Base-by-base conservation (phyloP, 192 early-diverging fungal genomes). In the Backusella macrospora region DNA sequence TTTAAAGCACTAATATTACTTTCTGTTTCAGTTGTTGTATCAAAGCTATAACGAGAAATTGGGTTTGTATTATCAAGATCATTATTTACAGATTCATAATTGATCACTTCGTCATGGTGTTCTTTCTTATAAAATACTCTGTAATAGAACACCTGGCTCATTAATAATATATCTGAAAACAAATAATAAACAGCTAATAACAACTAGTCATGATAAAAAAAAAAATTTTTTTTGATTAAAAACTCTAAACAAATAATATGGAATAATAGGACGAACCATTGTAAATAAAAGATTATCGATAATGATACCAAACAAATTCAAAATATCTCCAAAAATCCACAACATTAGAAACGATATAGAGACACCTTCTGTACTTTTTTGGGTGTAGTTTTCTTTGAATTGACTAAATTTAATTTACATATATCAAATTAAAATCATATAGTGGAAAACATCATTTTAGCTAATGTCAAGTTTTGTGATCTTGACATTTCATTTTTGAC, bases 251-350 rank as follows among this genome's bases (percentile, higher is more conserved):
- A 55, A 10, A 46, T 14, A 46, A 23, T 13, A 59, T 59, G n/a
- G 10, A 59, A 4, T 23, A 55, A 21, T 23, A 26, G 12, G 26
- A 59, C 52, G 21, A 59, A 95, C 86, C 74, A 92, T 89, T 2
- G 92, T 92, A 29, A 84, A 68, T 46, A 94, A 75, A 42, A 96
- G 78, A 39, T 85, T 76, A 29, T 94, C 86, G 77, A 92, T 82
- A 37, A 89, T 68, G 13, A 87, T 84, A 10, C 94, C 94, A 34
- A 88, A 71, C 43, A 96, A 79, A 72, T 91, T 92, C 81, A 92
- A 86, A 13, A 93, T 76, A 75, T 96, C 94, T 45, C 92, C 94
- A 18, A 89, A 68, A 4, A 93, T 77, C 94, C 94, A 96, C 23
- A 91, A 81, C 18, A 85, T 65, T 64, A 93, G 82, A 78, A 94